Conservation (phyloP, 1,139 yeast species). For the Pichia sp. region DNA sequence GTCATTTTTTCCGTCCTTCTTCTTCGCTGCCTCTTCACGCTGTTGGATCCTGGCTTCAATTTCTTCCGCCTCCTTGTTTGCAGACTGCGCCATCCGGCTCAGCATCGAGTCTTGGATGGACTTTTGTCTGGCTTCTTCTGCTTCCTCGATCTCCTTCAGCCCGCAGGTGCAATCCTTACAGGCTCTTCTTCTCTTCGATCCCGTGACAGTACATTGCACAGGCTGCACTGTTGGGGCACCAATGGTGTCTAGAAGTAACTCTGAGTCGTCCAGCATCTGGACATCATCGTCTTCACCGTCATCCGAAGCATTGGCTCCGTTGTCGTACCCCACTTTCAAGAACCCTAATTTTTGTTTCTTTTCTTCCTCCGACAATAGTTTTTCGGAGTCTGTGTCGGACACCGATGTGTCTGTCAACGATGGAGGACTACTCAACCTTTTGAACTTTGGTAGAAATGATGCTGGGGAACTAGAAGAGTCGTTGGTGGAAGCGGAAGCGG, state of each 20-base stretch:
- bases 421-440: conserved; percentile 30
- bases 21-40: conserved; percentile 33
- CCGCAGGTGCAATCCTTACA: conserved; percentile 99
- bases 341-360: conserved; percentile 40
- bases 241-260: conserved; percentile 22
- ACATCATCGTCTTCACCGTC: conserved; percentile 39
- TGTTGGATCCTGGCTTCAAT: conserved; percentile 47
- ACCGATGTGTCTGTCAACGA: conserved; percentile 45
- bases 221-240: conserved; percentile 37
- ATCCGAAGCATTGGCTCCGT: conserved; percentile 20
- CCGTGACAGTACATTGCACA: conserved; percentile 42
- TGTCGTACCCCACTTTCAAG: not conserved
- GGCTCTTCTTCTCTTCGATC: conserved; percentile 73
- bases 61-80: conserved; percentile 49
- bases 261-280: conserved; percentile 28
- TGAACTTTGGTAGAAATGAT: conserved; percentile 22
- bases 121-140: conserved; percentile 47
- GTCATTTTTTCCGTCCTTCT: conserved; percentile 36
- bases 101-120: conserved; percentile 42
- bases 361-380: conserved; percentile 33
- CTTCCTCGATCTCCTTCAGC: conserved; percentile 71
- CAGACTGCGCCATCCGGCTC: conserved; percentile 48
- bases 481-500: not conserved
- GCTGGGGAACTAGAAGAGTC: not conserved
- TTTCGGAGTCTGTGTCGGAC: conserved; percentile 35